Evolutionary conservation across 768 basidiomycete species (phyloP), one percentile per base, ranked within the genome.

Genomic region (Xerocomellus chrysenteron): DNA sequence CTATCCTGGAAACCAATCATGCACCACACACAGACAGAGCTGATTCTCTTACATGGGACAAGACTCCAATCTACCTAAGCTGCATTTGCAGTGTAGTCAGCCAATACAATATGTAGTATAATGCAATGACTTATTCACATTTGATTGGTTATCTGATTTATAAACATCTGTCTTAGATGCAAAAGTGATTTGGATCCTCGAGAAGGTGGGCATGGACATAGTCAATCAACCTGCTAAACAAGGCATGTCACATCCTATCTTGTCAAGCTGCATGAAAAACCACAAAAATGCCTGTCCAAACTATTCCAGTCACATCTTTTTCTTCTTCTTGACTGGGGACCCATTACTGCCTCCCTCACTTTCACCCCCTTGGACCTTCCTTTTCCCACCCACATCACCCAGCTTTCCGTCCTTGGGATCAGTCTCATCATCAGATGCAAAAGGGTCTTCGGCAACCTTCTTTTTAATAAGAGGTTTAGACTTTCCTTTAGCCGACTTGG

Each of bases 381-480:
- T 53, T 45, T 61, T 61, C 21, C 30, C 26, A 21, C 19, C 44
- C 36, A 36, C 53, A 37, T 49, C 44, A 51, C 26, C 17, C 10
- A 46, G 33, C 55, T 65, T 66, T 19, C 52, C 66, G 65, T 41
- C 59, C 57, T 51, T 65, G 24, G 53, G 55, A 19, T 33, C 35
- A 53, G 28, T 28, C 10, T 74, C 74, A 42, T 75, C 74, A 49
- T 84, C 84, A 47, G 84, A 85, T 44, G 73, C 82, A 70, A 89
- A 90, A 10, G 80, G 81, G 47, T 81, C 80, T 1, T 68, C 64
- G 16, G 17, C 41, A 6, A 46, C 58, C 60, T 78, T 82, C 56
- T 76, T 79, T 66, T 83, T 84, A 5, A 74, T 73, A 61, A 77
- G 78, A 14, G 69, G 68, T 56, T 81, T 84, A 16, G 65, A 54